A percentile compares a stretch with the other conserved stretches of the same genome.
Conservation (phyloP, 23 red algal genomes). For the Cyanidiococcus yangmingshanensis region DNA sequence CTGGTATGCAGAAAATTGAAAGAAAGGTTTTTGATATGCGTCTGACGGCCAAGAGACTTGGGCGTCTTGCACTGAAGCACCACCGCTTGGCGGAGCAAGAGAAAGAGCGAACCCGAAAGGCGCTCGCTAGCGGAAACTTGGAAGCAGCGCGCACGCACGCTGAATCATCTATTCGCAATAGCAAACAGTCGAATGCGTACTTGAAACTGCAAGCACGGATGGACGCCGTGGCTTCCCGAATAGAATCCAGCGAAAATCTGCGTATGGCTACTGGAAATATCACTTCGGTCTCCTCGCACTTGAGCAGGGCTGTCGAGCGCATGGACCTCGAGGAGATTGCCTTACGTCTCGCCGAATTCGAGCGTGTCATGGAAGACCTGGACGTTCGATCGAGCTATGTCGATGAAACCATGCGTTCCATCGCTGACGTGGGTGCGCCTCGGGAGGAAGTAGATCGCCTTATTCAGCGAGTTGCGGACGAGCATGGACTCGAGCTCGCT, state of each 20-base stretch:
- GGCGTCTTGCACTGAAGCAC: conserved; percentile 60
- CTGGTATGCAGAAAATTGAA: conserved; percentile 3
- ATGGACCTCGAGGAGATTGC: conserved; percentile 89
- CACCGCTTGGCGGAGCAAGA: conserved; percentile 52
- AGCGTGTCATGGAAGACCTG: conserved; percentile 67
- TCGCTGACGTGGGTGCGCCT: conserved; percentile 49
- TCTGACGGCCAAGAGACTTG: conserved; percentile 78
- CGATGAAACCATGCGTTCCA: conserved; percentile 65
- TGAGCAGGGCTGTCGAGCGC: conserved; percentile 50
- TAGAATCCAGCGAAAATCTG: conserved; percentile 66
- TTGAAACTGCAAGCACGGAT: conserved; percentile 64
- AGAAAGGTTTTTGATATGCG: conserved; percentile 86
- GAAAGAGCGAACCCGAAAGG: conserved; percentile 58
- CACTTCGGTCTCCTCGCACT: conserved; percentile 44
- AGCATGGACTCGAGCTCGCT: conserved; percentile 57
- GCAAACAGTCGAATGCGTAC: conserved; percentile 56
- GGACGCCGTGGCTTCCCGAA: conserved; percentile 73
- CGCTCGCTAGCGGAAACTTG: conserved; percentile 69
- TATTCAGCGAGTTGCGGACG: conserved; percentile 64
- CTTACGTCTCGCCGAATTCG: conserved; percentile 70
- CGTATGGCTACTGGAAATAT: conserved; percentile 48
- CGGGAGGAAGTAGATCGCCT: conserved; percentile 70
- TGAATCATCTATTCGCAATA: conserved; percentile 81
- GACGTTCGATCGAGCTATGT: conserved; percentile 67
- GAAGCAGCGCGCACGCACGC: conserved; percentile 84